A percentile compares a stretch with the other conserved stretches of the same genome.
These are phyloP conservation scores for Backusella circina DNA, from an alignment of 192 early-diverging fungal species.

Conservation along the genomic window DNA sequence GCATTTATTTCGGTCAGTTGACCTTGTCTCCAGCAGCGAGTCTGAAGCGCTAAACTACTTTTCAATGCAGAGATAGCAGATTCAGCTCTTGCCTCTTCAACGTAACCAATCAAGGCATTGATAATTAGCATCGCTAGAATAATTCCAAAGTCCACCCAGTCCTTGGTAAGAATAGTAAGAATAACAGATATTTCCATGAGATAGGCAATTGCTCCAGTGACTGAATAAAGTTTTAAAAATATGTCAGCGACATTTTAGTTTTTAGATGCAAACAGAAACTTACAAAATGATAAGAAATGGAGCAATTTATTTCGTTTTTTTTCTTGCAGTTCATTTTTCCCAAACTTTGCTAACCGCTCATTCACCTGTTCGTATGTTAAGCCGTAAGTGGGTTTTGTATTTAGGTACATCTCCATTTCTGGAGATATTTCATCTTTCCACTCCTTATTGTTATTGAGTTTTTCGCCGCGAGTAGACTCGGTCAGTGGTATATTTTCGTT, in stretches of 20 bases:
- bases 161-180: conserved; percentile 55
- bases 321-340: conserved; percentile 52
- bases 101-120: conserved; percentile 71
- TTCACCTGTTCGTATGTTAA: conserved; percentile 52
- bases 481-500: conserved; percentile 19
- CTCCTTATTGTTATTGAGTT: conserved; percentile 8
- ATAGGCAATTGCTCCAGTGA: conserved; percentile 63
- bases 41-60: conserved; percentile 65
- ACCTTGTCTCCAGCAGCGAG: conserved; percentile 57
- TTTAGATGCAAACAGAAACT: conserved; percentile 22
- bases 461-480: background rate
- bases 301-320: conserved; percentile 39
- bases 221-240: conserved; percentile 29
- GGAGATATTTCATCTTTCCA: conserved; percentile 42
- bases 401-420: conserved; percentile 50
- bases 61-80: conserved; percentile 70
- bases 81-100: conserved; percentile 70
- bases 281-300: conserved; percentile 46
- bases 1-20: conserved; percentile 46
- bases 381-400: conserved; percentile 62
- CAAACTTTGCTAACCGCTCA: conserved; percentile 53
- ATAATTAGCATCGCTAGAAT: conserved; percentile 53
- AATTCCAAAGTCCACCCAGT: conserved; percentile 58
- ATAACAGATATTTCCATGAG: conserved; percentile 56
- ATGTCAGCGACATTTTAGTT: background rate